Base-by-base conservation (phyloP, 1,284 basidiomycete genomes). In the Hypsizygus ulmarius region DNA sequence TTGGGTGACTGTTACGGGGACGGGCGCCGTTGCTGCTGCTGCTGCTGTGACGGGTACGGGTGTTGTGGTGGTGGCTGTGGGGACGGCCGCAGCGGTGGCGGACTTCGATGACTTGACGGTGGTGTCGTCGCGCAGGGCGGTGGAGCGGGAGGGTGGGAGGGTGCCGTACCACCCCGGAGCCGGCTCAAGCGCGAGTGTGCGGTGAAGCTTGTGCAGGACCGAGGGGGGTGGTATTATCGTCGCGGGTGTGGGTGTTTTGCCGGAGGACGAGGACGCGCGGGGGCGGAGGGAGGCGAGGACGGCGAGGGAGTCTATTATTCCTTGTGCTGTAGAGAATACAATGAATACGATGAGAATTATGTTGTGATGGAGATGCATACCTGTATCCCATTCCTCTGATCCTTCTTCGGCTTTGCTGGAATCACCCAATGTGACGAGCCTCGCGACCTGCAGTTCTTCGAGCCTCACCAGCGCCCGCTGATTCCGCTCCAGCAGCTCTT, bases 341-440 rank as follows among this genome's bases (percentile, higher is more conserved):
- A n/a, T n/a, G n/a, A n/a, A n/a, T 32, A n/a, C 35, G 49, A 43
- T 56, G 49, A 54, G 29, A 46, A 47, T 50, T 39, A 37, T 39
- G 51, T 43, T 41, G 35, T 55, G 28, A 37, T 53, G 19, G 37
- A 53, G 42, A 32, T 35, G 56, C 45, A 38, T 49, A 89, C 88
- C 88, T 47, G 78, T 78, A 54, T 87, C 80, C 83, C 83, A 87
- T 63, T 91, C 88, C 63, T 89, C 87, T 11, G 85, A 85, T 18
- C 74, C 81, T 59, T 81, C 75, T 58, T 81, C 74, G 3, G 81
- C 79, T 18, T 56, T 53, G 47, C 69, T 75, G 25, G 64, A 64
- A 32, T 74, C 73, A n/a, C 69, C 69, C 27, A 71, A 68, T 18
- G 64, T 64, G 10, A 70, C 69, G 15, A 86, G 62, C 18, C 87